Base-by-base conservation (phyloP, 371 early-diverging fungal species). In the Chytridiales sp. region DNA sequence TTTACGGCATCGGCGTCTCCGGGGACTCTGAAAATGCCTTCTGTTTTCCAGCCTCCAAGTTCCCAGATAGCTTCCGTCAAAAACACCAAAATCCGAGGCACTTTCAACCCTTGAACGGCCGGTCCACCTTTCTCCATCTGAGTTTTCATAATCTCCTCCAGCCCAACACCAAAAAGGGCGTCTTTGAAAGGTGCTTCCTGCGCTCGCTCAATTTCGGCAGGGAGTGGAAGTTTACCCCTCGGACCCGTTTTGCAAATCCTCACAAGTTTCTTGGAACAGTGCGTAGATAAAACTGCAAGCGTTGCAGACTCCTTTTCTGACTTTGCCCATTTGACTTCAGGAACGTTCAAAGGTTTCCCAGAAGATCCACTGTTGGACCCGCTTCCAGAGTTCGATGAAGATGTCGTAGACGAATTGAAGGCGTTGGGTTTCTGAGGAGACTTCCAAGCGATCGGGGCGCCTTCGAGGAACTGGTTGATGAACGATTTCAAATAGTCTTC, bases 1-100 rank as follows among this genome's bases (percentile, higher is more conserved):
- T 91, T 85, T 1, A 96, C 93, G 13, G 79, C 80, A 48, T 95
- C 97, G 19, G 86, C 87, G 71, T 96, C 95, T 19, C 94, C 98
- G 17, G 98, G 93, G 21, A 97, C 92, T 53, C 98, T 87, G 68
- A 97, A 97, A 27, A 97, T 94, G n/a, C 98, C 98, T 69, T 97
- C 96, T 9, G 93, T 82, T 49, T 70, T 47, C 42, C 80, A 80
- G 11, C 98, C 98, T 46, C 88, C 83, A 32, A 94, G 74, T 0
- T 82, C 64, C 36, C 85, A 65, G 17, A 97, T 87, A 19, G 85
- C 75, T 21, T 88, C 85, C 2, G 88, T 79, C 54, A 97, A 75
- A 65, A 92, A 92, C n/a, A 87, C 82, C 36, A 97, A 82, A 47
- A 97, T 82, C 11, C 83, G 77, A 3, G 98, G 98, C 32, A 91